Base-by-base conservation (phyloP, 257 asterid genomes). In the Solanum raphanifolium region DNA sequence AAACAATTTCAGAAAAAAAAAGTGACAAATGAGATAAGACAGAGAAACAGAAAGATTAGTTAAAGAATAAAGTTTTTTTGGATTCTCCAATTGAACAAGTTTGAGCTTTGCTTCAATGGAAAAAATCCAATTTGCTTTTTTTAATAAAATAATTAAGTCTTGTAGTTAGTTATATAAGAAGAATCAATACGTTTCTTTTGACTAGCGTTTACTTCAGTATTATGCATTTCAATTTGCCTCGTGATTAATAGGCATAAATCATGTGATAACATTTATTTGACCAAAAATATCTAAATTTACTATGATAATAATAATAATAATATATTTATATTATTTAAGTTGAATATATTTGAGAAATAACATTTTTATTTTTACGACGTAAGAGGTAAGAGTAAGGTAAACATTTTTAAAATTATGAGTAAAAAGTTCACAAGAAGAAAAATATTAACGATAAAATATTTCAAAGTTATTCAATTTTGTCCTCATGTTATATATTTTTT, bases 161-260 rank as follows among this genome's bases (percentile, higher is more conserved):
- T 88, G 92, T 41, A 32, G 4, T 71, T 65, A 88, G 58, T 41
- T 39, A 39, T 39, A 39, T 83, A 65, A 11, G 84, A 62, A 84
- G 93, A 91, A 93, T 90, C 90, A 86, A 86, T 92, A 87, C 91
- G 88, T 90, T 89, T 78, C 83, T 74, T 76, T 23, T 86, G 85
- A 46, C 85, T 16, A 15, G 85, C 69, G 34, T 29, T 81, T 29
- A 46, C 18, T 46, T 81, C 18, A 52, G 13, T 52, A 20, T 73
- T 79, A 60, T 43, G 48, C 72, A 35, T 65, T 52, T 46, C 29
- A 79, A 76, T 85, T 85, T 84, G 55, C 84, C 48, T 74, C 89
- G 82, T 79, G 84, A 87, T 87, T 73, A 76, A 32, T 85, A 46
- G 85, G 87, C 89, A 88, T 93, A 95, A 93, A 94, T 91, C 95